Evolutionary conservation across 306 rosid species (phyloP).

Genomic region (Prunus kanzakura): DNA sequence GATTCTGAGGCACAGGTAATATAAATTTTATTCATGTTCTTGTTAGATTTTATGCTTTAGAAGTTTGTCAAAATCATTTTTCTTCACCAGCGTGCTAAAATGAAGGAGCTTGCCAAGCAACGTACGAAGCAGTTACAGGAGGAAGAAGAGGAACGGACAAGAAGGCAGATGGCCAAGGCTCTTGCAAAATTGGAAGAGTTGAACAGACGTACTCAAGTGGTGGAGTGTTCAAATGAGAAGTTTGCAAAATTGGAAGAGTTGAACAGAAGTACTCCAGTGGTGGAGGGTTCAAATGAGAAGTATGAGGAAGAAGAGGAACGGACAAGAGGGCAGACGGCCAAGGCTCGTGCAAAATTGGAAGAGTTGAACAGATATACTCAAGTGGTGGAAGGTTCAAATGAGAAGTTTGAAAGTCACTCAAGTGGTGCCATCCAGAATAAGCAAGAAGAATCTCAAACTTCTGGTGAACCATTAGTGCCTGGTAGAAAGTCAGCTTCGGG

Average conservation of each 20-base stretch:
- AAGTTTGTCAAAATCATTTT: slow-evolving; percentile 19
- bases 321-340: slow-evolving; percentile 63
- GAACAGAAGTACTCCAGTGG: slow-evolving; percentile 47
- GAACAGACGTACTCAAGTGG: slow-evolving; percentile 49
- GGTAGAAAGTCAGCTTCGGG: slow-evolving; percentile 30
- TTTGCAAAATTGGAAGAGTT: slow-evolving; percentile 70
- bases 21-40: slow-evolving; percentile 14
- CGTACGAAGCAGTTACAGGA: slow-evolving; percentile 76
- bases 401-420: slow-evolving; percentile 36
- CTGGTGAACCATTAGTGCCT: slow-evolving; percentile 26
- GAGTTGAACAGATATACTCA: slow-evolving; percentile 61
- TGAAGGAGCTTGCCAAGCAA: slow-evolving; percentile 72
- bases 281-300: slow-evolving; percentile 34
- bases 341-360: slow-evolving; percentile 77
- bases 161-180: slow-evolving; percentile 80
- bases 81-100: slow-evolving; percentile 58
- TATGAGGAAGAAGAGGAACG: slow-evolving; percentile 85
- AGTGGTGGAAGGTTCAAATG: slow-evolving; percentile 44
- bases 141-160: slow-evolving; percentile 81
- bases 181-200: slow-evolving; percentile 78
- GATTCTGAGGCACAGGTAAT: slow-evolving; percentile 73
- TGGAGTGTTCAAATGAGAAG: slow-evolving; percentile 35
- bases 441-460: slow-evolving; percentile 48
- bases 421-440: slow-evolving; percentile 42
- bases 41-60: slow-evolving; percentile 18